These are phyloP conservation scores for Penicillium occitanis DNA, from an alignment of 2,329 filamentous ascomycete species.

Conservation along the genomic window DNA sequence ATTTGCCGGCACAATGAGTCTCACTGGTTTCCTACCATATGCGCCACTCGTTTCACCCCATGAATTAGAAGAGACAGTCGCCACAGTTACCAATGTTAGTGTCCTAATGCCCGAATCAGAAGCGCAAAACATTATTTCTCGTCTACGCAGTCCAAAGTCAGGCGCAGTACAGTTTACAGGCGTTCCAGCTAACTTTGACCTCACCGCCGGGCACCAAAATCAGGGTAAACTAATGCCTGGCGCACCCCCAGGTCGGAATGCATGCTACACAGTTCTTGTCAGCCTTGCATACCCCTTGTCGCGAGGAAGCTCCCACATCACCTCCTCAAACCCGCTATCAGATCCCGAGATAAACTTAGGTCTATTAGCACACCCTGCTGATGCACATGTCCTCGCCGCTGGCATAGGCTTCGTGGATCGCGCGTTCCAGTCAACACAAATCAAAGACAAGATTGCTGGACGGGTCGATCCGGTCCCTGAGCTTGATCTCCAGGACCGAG, in stretches of 20 bases:
- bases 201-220: not conserved
- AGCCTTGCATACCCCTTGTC: not conserved
- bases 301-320: not conserved
- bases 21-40: constrained; percentile 5
- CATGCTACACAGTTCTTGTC: not conserved
- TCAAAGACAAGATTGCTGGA: not conserved
- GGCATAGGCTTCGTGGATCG: not conserved
- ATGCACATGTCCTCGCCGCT: not conserved
- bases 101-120: not conserved
- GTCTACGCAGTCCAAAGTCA: not conserved
- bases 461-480: not conserved
- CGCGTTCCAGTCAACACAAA: not conserved
- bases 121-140: not conserved
- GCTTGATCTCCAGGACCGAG: not conserved
- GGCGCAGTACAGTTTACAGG: not conserved
- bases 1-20: not conserved
- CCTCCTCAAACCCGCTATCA: not conserved
- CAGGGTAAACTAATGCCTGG: not conserved
- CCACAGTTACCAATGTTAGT: not conserved
- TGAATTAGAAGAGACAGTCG: not conserved
- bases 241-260: not conserved
- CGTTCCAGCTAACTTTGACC: not conserved
- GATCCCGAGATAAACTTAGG: not conserved
- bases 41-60: not conserved
- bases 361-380: not conserved